Conservation (phyloP, 805 yeast species). For the Brettanomyces naardenensis region DNA sequence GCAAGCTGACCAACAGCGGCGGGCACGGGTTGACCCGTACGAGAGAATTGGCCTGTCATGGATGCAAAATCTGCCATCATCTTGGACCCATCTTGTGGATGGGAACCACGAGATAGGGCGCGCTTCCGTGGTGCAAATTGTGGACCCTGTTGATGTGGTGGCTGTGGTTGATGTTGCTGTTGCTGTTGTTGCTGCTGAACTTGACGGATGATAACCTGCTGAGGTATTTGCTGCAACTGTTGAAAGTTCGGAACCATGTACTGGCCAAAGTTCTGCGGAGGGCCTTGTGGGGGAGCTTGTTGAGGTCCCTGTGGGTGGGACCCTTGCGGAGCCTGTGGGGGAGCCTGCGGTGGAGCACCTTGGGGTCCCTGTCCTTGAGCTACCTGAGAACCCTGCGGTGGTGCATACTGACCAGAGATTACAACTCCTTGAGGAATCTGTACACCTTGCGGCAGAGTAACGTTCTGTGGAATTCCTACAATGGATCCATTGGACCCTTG, state of each 20-base stretch:
- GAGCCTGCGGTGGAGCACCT: conserved; percentile 18
- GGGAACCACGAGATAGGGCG: background rate
- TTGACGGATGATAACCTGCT: background rate
- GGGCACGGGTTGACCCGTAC: no score
- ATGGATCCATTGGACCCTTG: background rate
- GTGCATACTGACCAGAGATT: no score
- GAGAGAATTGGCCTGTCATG: conserved; percentile 13
- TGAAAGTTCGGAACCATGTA: no score
- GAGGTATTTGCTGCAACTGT: background rate
- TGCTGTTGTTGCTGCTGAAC: conserved; percentile 4
- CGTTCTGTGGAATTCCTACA: no score
- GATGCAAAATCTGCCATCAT: conserved; percentile 10
- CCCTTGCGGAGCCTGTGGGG: conserved; percentile 16
- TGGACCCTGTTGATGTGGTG: background rate
- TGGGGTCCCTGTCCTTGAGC: background rate
- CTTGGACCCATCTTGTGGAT: conserved; percentile 1
- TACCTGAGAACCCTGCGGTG: no score
- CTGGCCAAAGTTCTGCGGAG: no score
- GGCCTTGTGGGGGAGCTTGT: conserved; percentile 5
- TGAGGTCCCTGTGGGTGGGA: conserved; percentile 5
- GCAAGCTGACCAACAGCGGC: no score
- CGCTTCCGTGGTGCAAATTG: background rate
- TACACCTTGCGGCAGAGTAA: no score
- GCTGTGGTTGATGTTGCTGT: background rate
- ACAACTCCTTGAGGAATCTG: no score